phyloP scores from a whole-genome alignment of 768 basidiomycete genomes.

The Pisolithus sp. region DNA sequence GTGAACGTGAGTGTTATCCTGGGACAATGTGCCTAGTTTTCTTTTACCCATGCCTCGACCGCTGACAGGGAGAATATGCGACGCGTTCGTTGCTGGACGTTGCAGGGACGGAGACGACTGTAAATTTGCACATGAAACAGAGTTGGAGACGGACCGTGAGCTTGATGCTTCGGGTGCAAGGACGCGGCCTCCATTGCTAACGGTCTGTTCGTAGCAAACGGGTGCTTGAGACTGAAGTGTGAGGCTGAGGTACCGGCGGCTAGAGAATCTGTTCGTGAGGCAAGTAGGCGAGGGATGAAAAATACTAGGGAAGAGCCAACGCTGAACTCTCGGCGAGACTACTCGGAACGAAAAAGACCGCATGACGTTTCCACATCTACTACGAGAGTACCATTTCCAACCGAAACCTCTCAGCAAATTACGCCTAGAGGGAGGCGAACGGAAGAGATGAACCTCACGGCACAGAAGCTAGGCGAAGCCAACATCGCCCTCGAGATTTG shows the following conservation, averaged over 20 bases:
- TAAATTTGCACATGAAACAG: conserved; percentile 24
- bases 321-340: background rate
- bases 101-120: conserved; percentile 25
- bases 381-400: background rate
- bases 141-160: conserved; percentile 19
- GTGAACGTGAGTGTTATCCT: conserved; percentile 17
- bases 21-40: background rate
- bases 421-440: too few relatives aligned
- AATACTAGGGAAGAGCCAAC: background rate
- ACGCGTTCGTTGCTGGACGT: conserved; percentile 17
- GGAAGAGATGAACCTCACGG: too few relatives aligned
- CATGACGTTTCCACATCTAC: background rate
- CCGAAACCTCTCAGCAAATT: too few relatives aligned
- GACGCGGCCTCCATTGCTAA: background rate
- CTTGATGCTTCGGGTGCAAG: background rate
- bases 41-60: background rate
- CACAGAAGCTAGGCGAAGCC: background rate
- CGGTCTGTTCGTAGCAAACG: conserved; percentile 5
- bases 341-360: background rate
- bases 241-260: background rate
- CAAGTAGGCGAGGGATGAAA: background rate
- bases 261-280: background rate
- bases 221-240: conserved; percentile 10
- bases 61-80: conserved; percentile 19
- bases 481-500: background rate